These are phyloP conservation scores for Pseudogymnoascus sp. DNA, from an alignment of 2,329 filamentous ascomycete species.

Conservation along the genomic window DNA sequence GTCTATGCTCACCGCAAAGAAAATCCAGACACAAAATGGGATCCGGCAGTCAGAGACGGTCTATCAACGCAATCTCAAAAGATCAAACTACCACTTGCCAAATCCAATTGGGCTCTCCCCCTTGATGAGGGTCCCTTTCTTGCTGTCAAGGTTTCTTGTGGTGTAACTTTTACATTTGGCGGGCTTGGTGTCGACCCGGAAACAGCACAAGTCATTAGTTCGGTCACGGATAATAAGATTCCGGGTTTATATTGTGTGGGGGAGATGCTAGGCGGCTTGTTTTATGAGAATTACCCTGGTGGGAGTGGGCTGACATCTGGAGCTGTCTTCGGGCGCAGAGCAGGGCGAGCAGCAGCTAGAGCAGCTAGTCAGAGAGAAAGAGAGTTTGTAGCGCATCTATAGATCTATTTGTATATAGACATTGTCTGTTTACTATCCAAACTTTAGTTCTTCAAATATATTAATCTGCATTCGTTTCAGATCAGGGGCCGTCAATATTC, in stretches of 20 bases:
- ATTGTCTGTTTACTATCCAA: too few relatives aligned
- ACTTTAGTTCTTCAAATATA: too few relatives aligned
- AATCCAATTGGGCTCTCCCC: slow-evolving; percentile 59
- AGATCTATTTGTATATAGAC: too few relatives aligned
- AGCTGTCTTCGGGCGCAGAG: slow-evolving; percentile 41
- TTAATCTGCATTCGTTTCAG: too few relatives aligned
- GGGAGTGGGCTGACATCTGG: slow-evolving; percentile 55
- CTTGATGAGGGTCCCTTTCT: slow-evolving; percentile 50
- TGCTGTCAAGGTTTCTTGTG: slow-evolving; percentile 56
- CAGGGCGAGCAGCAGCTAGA: slow-evolving; percentile 31
- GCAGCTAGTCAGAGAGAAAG: too few relatives aligned
- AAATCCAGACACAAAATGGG: slow-evolving; percentile 40
- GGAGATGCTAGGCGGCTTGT: slow-evolving; percentile 59
- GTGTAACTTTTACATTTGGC: slow-evolving; percentile 63
- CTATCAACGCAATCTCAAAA: slow-evolving; percentile 45
- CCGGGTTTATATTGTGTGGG: slow-evolving; percentile 52
- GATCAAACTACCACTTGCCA: slow-evolving; percentile 39
- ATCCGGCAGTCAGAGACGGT: slow-evolving; percentile 54
- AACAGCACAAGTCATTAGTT: slow-evolving; percentile 30
- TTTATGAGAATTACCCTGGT: slow-evolving; percentile 56
- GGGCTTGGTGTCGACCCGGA: slow-evolving; percentile 49
- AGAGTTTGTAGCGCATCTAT: too few relatives aligned
- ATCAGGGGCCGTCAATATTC: too few relatives aligned
- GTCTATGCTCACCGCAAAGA: slow-evolving; percentile 39
- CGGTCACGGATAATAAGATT: slow-evolving; percentile 33